Evolutionary conservation across 2,329 filamentous ascomycete species (phyloP).

Genomic region (Sporothrix protearum): DNA sequence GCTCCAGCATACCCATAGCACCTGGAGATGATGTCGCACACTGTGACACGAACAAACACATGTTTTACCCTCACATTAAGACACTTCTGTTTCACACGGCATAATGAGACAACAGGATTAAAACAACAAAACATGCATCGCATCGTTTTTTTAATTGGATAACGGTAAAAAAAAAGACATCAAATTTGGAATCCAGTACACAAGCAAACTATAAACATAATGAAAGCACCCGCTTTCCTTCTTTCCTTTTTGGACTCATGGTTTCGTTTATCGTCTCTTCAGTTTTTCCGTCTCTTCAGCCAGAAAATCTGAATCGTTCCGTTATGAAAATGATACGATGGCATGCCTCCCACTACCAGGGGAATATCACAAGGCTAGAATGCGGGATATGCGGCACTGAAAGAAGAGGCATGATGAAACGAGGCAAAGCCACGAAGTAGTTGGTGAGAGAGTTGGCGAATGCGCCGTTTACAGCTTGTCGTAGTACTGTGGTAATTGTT

Average conservation of each 20-base stretch:
- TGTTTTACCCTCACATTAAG: neutral
- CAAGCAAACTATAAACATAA: conserved; percentile 26
- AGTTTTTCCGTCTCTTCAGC: neutral
- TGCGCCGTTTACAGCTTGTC: conserved; percentile 84
- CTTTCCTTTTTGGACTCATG: conserved; percentile 18
- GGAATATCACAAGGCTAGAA: neutral
- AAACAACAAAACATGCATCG: neutral
- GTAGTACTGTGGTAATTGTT: conserved; percentile 67
- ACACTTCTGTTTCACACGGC: neutral
- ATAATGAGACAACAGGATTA: neutral
- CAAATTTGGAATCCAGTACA: conserved; percentile 22
- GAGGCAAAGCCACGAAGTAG: conserved; percentile 21
- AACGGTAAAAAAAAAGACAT: conserved; percentile 19
- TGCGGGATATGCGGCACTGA: neutral
- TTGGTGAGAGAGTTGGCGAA: conserved; percentile 23
- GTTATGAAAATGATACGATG: neutral
- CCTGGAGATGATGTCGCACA: neutral
- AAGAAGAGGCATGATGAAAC: conserved; percentile 10
- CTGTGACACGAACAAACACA: neutral
- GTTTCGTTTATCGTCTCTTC: neutral
- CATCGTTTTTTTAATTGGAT: neutral
- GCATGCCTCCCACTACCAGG: neutral
- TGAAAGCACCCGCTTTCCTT: conserved; percentile 26
- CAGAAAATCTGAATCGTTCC: neutral
- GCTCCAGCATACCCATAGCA: neutral